A percentile compares a stretch with the other conserved stretches of the same genome.
Evolutionary conservation across 257 asterid genomes (phyloP).

Genomic region (Fraxinus cuspidata): DNA sequence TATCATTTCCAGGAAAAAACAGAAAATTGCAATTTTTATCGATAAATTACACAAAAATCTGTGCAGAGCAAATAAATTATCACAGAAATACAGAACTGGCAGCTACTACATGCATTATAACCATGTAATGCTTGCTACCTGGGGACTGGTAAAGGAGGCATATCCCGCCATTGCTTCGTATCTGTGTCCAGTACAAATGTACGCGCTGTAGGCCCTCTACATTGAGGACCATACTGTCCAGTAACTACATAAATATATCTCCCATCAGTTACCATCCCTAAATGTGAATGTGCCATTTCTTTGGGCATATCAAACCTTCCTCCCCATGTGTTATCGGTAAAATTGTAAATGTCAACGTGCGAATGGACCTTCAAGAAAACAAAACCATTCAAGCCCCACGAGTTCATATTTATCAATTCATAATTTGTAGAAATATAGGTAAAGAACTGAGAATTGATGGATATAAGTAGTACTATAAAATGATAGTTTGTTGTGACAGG

Average conservation of each 20-base stretch:
- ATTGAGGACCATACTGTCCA: constrained; percentile 94
- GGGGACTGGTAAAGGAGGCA: constrained; percentile 83
- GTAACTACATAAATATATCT: constrained; percentile 82
- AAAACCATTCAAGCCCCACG: constrained; percentile 9
- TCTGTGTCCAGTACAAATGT: constrained; percentile 74
- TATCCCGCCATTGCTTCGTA: constrained; percentile 68
- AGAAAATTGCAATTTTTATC: not conserved
- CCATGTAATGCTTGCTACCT: constrained; percentile 46
- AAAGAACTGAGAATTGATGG: not conserved
- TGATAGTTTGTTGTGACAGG: not conserved
- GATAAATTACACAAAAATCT: not conserved
- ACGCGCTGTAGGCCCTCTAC: constrained; percentile 88
- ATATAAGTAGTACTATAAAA: not conserved
- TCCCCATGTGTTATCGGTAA: constrained; percentile 86
- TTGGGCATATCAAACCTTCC: constrained; percentile 93
- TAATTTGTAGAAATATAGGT: not conserved
- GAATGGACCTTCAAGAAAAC: constrained; percentile 68
- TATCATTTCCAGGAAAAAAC: not conserved
- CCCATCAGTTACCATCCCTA: constrained; percentile 95
- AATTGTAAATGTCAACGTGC: constrained; percentile 86
- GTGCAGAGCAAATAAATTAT: not conserved
- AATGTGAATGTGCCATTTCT: constrained; percentile 96
- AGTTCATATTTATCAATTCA: not conserved
- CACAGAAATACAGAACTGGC: constrained; percentile 8
- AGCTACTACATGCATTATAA: constrained; percentile 12